Evolutionary conservation across 2,329 filamentous ascomycete genomes (phyloP), one percentile per base, ranked within the genome.

Genomic region (Exophiala sp.): DNA sequence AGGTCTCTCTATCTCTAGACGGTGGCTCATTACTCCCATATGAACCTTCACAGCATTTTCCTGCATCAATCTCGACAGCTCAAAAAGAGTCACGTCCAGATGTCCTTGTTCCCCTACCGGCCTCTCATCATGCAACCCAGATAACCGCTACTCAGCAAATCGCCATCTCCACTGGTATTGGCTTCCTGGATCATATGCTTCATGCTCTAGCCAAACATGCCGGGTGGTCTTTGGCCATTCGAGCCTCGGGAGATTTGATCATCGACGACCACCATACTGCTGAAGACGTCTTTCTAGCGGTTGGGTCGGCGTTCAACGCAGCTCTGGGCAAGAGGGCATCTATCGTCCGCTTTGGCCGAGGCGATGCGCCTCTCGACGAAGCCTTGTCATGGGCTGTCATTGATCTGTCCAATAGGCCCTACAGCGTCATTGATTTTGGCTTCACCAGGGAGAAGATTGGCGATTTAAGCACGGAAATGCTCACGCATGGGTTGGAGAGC

Each of bases 241-340:
- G 81, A 58, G 94, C 88, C 70, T 80, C 85, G 67, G 93, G 93
- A 47, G 93, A 98, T 71, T 73, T 97, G 46, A 86, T 95, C 74
- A 95, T 98, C 68, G 93, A 98, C 73, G 93, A 97, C 77, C 93
- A 98, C 73, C 93, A 98, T 79, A 96, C 91, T 7, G 86, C 90
- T 57, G 93, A 98, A 75, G 93, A 98, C 67, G 85, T 88, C 52
- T 96, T 88, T 72, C 85, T 98, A 59, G 88, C 91, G 11, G 81
- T 98, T 18, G 93, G 93, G 42, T 76, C 78, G 60, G 88, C 89
- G 50, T 96, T 97, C 72, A 85, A 86, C 63, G 69, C 77, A 42
- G 88, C 90, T 13, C 80, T 98, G 35, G 84, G 86, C 56, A 80
- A 80, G 8, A 85, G 86, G 7, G 77, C 83, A 22, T 93, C 91